These are phyloP conservation scores for Leucosporidium scottii DNA, from an alignment of 768 basidiomycete species.

Conservation along the genomic window DNA sequence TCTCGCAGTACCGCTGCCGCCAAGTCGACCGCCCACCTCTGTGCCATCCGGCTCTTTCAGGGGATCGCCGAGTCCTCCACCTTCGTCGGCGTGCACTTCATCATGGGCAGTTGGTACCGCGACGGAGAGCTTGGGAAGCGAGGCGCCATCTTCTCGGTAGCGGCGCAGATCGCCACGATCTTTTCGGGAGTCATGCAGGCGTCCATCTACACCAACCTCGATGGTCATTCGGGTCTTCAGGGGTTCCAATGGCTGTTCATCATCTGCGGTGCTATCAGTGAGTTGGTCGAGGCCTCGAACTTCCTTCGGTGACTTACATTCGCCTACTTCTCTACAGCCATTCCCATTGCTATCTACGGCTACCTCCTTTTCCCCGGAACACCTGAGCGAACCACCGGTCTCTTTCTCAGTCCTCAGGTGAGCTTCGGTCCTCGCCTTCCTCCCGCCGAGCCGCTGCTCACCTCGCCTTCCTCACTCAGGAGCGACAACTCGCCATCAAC, in stretches of 20 bases:
- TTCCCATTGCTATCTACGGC: conserved; percentile 22
- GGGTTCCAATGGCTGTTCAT: conserved; percentile 47
- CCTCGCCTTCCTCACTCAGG: neutral
- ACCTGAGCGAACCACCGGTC: conserved; percentile 57
- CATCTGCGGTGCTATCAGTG: conserved; percentile 59
- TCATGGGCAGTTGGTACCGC: conserved; percentile 35
- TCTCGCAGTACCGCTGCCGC: conserved; percentile 46
- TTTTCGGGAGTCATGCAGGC: conserved; percentile 48
- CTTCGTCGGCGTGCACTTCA: conserved; percentile 55
- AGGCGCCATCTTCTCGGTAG: conserved; percentile 63
- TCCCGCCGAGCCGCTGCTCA: too few species aligned
- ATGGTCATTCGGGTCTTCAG: conserved; percentile 16
- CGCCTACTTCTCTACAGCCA: conserved; percentile 47
- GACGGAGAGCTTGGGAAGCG: conserved; percentile 63
- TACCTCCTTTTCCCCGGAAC: conserved; percentile 61
- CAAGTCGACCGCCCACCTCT: conserved; percentile 43
- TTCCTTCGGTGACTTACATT: conserved; percentile 44
- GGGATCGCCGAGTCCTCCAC: conserved; percentile 67
- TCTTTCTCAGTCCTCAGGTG: conserved; percentile 57
- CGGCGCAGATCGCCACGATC: conserved; percentile 58
- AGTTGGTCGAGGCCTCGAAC: neutral
- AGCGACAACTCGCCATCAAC: conserved; percentile 31
- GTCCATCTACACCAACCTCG: conserved; percentile 51
- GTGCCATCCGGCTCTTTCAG: conserved; percentile 65
- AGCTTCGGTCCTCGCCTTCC: neutral